Base-by-base conservation (phyloP, 495 filamentous ascomycete genomes). In the Neurospora sp. region DNA sequence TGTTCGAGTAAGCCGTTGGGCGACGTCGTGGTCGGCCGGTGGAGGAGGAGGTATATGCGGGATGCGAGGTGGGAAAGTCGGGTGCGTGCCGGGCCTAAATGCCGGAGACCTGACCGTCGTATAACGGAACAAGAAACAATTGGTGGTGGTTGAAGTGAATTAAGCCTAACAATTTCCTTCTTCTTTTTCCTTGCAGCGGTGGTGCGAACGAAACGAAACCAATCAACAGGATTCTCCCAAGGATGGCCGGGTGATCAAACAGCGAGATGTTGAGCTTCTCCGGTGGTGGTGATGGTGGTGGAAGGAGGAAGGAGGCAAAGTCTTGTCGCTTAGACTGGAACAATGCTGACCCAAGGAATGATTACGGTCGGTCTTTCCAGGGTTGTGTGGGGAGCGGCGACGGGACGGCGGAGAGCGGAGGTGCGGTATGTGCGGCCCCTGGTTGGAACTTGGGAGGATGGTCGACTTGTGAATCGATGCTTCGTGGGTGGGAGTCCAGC, bases 161-260 rank as follows among this genome's bases (percentile, higher is more conserved):
- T 79, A 81, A 82, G 78, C 76, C 76, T 72, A 16, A 35, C 54
- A 35, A 18, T 18, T 66, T 66, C 54, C 27, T 35, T 9, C 14
- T 66, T 37, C 31, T 37, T 35, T 18, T 66, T 66, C 54, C 54
- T 66, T 66, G 54, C 54, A 66, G 54, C 16, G 27, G 54, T 79
- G 80, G 77, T 80, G 76, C 76, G 72, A 79, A 80, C 76, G 77
- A 82, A 82, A 83, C 79, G 76, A 82, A 81, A 80, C 76, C 75
- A 79, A 81, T 83, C 80, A 80, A 81, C 79, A 78, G 74, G 77
- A 83, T 76, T 71, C 54, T 66, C 80, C 80, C 77, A 77, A 79
- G 75, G 74, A 76, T 77, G 76, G 72, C 75, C 77, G 80, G 38
- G 70, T 77, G 54, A 79, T 80, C 79, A 79, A 76, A 78, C 79